phyloP scores from a whole-genome alignment of 2,329 filamentous ascomycete genomes.

The Domatiomyces catenatus region DNA sequence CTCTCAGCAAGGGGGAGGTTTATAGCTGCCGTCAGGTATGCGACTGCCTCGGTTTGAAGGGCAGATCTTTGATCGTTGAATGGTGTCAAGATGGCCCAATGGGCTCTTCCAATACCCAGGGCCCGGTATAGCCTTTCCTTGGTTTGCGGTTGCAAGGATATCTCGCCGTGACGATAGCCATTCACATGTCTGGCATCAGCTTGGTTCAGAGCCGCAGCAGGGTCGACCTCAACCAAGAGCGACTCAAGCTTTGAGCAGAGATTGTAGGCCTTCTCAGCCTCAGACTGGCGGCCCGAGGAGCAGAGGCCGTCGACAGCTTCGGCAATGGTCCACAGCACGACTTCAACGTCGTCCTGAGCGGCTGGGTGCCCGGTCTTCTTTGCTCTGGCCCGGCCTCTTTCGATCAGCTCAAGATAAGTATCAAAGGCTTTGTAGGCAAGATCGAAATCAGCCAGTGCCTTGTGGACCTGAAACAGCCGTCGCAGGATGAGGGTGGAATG shows the following conservation, averaged over 20 bases:
- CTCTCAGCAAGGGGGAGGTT: slow-evolving; percentile 49
- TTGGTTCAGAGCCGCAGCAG: slow-evolving; percentile 8
- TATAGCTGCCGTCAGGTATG: slow-evolving; percentile 58
- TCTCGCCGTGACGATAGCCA: slow-evolving; percentile 4
- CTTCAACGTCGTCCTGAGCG: slow-evolving; percentile 63
- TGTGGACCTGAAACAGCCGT: slow-evolving; percentile 73
- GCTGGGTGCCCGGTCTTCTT: slow-evolving; percentile 57
- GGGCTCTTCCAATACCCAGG: slow-evolving; percentile 69
- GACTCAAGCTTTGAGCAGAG: slow-evolving; percentile 57
- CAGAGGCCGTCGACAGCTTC: slow-evolving; percentile 69
- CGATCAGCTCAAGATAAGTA: slow-evolving; percentile 78
- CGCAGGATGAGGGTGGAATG: slow-evolving; percentile 83
- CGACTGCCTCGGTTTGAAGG: slow-evolving; percentile 62
- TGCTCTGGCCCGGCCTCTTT: slow-evolving; percentile 67
- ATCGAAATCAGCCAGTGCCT: slow-evolving; percentile 79
- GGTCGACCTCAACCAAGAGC: slow-evolving; percentile 50
- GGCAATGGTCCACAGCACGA: slow-evolving; percentile 60
- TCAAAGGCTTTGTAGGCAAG: slow-evolving; percentile 81
- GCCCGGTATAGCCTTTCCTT: slow-evolving; percentile 65
- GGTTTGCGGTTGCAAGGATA: slow-evolving; percentile 8
- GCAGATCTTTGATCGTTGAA: slow-evolving; percentile 56
- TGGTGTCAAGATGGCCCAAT: slow-evolving; percentile 72
- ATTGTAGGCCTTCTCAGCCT: slow-evolving; percentile 63
- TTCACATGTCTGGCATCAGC: slow-evolving; percentile 2
- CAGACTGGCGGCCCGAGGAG: slow-evolving; percentile 58